Conservation (phyloP, 768 basidiomycete species). For the Mrakia frigida region DNA sequence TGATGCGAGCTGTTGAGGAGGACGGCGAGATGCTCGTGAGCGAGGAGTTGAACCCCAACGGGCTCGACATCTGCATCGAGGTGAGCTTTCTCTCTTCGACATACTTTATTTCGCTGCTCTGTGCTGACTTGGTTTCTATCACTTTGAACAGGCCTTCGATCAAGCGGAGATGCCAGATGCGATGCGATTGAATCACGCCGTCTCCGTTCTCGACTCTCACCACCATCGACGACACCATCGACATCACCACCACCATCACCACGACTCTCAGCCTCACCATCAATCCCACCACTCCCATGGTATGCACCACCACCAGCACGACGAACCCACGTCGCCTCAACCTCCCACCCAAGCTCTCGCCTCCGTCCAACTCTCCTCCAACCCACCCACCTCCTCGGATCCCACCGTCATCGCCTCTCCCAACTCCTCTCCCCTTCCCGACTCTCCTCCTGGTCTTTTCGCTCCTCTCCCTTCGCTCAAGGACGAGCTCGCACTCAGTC, state of each 20-base stretch:
- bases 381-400: slow-evolving; percentile 1
- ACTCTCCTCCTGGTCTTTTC: slow-evolving; percentile 5
- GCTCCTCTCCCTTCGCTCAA: slow-evolving; percentile 11
- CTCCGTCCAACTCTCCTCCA: background rate
- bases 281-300: background rate
- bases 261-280: background rate
- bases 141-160: slow-evolving; percentile 19
- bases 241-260: background rate
- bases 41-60: slow-evolving; percentile 47
- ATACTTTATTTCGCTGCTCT: background rate
- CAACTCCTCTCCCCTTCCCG: background rate
- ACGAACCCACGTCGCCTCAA: background rate
- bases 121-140: background rate
- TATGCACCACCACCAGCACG: background rate
- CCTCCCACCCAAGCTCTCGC: slow-evolving; percentile 2
- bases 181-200: slow-evolving; percentile 18
- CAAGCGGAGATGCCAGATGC: slow-evolving; percentile 31
- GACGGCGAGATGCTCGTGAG: slow-evolving; percentile 7
- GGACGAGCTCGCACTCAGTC: background rate
- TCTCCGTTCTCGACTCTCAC: slow-evolving; percentile 14
- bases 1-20: slow-evolving; percentile 37
- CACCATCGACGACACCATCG: background rate
- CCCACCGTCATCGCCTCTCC: slow-evolving; percentile 8
- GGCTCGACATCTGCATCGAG: slow-evolving; percentile 82
- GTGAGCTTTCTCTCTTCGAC: background rate